These are phyloP conservation scores for Ilex aquifolium DNA, from an alignment of 257 asterid species.

Conservation along the genomic window DNA sequence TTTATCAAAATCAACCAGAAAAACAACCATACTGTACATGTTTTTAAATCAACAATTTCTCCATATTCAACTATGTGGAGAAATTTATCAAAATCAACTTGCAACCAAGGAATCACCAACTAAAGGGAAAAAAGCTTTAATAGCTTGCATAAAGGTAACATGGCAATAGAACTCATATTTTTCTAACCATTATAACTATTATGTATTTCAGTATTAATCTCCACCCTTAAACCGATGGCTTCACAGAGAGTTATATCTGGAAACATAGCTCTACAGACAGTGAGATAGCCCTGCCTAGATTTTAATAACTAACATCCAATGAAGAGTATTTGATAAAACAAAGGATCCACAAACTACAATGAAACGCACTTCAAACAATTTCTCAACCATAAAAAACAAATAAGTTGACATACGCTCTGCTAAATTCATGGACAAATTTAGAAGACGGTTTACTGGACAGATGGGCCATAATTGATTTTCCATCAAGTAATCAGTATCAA, in stretches of 20 bases:
- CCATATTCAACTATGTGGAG: too few species aligned
- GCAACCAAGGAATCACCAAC: too few species aligned
- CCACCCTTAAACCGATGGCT: constrained; percentile 4
- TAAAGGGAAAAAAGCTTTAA: too few species aligned
- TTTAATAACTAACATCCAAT: constrained; percentile 10
- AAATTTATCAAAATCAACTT: too few species aligned
- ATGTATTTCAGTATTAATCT: not conserved
- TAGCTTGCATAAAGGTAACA: too few species aligned
- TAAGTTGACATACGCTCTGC: constrained; percentile 28
- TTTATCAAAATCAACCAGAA: too few species aligned
- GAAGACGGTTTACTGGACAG: constrained; percentile 23
- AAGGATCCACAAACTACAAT: constrained; percentile 20
- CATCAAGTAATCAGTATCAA: constrained; percentile 30
- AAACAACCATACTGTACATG: too few species aligned
- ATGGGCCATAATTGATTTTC: constrained; percentile 19
- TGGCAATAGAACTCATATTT: too few species aligned
- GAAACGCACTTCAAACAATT: constrained; percentile 19
- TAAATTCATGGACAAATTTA: constrained; percentile 10
- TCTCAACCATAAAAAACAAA: constrained; percentile 22
- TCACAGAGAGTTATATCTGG: not conserved
- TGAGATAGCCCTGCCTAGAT: not conserved
- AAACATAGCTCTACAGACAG: constrained; percentile 1
- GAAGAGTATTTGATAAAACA: constrained; percentile 21
- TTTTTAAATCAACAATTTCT: too few species aligned
- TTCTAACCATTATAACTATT: not conserved